phyloP scores from a whole-genome alignment of 805 yeast species.

The Ogataea pini region DNA sequence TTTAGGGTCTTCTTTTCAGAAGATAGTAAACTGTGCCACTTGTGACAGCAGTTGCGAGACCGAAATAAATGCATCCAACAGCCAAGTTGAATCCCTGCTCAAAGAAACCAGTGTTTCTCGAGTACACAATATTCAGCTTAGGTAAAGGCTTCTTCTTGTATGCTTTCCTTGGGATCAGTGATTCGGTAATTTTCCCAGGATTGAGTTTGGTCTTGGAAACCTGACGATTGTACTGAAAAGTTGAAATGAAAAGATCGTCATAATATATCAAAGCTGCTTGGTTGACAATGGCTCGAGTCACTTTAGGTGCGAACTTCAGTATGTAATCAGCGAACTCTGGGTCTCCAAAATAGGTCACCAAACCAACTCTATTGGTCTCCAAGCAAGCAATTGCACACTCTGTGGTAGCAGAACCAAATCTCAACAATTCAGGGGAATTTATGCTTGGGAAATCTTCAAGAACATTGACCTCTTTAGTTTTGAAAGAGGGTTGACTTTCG shows the following conservation, averaged over 20 bases:
- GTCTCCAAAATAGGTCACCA: constrained; percentile 10
- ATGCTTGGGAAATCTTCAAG: constrained; percentile 4
- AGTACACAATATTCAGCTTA: constrained; percentile 3
- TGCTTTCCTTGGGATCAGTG: neutral
- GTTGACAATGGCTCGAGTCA: constrained; percentile 6
- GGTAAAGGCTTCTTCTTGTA: constrained; percentile 9
- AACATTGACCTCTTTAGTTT: constrained; percentile 4
- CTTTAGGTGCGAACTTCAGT: constrained; percentile 9
- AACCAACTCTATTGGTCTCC: constrained; percentile 6
- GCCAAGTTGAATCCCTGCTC: constrained; percentile 12
- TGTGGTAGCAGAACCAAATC: constrained; percentile 8
- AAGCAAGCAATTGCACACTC: constrained; percentile 11
- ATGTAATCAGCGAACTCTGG: constrained; percentile 10
- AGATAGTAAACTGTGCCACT: constrained; percentile 3
- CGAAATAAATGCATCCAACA: constrained; percentile 1
- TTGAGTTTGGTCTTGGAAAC: neutral
- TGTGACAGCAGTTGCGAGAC: neutral
- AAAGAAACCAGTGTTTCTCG: constrained; percentile 11
- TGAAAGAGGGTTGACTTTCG: neutral
- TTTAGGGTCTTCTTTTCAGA: neutral
- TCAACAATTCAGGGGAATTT: constrained; percentile 4
- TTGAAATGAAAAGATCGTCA: constrained; percentile 2
- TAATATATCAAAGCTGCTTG: neutral
- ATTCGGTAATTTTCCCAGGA: neutral
- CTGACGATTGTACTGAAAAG: constrained; percentile 6